phyloP scores from a whole-genome alignment of 2,329 filamentous ascomycete genomes.

The Ophiognomonia clavigignenti-juglandacearum region DNA sequence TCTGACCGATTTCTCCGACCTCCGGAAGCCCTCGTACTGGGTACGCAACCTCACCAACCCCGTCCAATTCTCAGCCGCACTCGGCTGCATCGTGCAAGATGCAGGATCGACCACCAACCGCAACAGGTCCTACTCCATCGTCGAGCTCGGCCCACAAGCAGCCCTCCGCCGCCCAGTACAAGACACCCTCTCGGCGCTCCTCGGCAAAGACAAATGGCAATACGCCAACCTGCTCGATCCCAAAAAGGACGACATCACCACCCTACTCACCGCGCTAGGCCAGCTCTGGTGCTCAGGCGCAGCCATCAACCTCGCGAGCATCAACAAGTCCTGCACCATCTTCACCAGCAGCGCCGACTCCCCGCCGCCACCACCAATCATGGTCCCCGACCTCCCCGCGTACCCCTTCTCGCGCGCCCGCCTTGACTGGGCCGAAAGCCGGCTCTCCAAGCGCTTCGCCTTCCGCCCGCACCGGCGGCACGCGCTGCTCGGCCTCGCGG shows the following conservation, averaged over 20 bases:
- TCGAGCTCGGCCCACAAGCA: conserved; percentile 31
- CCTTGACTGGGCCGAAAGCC: background rate
- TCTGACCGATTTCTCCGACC: background rate
- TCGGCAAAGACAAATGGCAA: background rate
- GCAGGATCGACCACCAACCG: background rate
- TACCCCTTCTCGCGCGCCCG: background rate
- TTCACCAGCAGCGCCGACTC: background rate
- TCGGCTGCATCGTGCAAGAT: background rate
- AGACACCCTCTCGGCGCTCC: conserved; percentile 22
- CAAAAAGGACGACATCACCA: background rate
- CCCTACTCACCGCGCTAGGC: background rate
- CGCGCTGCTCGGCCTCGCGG: conserved; percentile 21
- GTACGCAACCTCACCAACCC: background rate
- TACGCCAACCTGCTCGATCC: background rate
- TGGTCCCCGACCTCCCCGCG: background rate
- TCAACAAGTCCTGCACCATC: background rate
- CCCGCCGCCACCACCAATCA: too few species aligned
- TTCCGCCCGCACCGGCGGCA: background rate
- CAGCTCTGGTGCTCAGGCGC: background rate
- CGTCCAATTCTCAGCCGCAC: background rate
- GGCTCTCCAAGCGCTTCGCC: background rate
- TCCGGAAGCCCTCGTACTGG: background rate
- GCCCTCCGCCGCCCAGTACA: conserved; percentile 29
- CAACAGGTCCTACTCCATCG: conserved; percentile 8
- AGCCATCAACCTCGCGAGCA: background rate